Conservation (phyloP, 176 grass and related monocot genomes). For the Rhynchospora tenuis region DNA sequence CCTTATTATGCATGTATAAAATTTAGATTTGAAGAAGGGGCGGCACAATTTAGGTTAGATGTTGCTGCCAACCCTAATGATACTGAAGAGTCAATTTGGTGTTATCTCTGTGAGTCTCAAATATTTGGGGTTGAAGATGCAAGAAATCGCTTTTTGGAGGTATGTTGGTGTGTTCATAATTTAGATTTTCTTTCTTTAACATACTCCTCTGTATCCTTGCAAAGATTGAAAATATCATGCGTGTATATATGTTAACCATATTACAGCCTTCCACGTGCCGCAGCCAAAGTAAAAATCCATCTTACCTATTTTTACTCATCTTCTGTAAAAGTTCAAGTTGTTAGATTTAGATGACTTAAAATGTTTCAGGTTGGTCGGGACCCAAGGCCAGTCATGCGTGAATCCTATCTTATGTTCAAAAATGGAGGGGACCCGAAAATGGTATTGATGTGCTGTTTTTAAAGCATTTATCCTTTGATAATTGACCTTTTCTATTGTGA, state of each 20-base stretch:
- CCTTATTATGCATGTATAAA: not conserved
- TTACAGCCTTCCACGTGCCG: not conserved
- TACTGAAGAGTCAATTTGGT: conserved; percentile 87
- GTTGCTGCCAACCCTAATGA: conserved; percentile 74
- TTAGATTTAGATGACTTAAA: not conserved
- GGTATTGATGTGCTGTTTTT: conserved; percentile 27
- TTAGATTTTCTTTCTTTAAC: not conserved
- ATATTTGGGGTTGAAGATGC: conserved; percentile 51
- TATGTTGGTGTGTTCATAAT: conserved; percentile 1
- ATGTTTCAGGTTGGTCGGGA: conserved; percentile 62
- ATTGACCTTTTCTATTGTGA: not conserved
- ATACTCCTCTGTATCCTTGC: not conserved
- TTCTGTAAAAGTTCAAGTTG: not conserved
- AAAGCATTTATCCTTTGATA: not conserved
- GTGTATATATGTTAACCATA: not conserved
- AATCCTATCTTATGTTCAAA: conserved; percentile 62
- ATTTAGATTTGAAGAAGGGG: conserved; percentile 68
- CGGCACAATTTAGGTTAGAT: conserved; percentile 83
- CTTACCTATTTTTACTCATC: not conserved
- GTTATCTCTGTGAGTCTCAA: conserved; percentile 77
- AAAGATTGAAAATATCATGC: not conserved
- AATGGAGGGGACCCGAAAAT: conserved; percentile 71
- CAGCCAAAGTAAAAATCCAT: not conserved
- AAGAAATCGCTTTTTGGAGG: conserved; percentile 77
- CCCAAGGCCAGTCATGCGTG: conserved; percentile 64